Conservation (phyloP, 345 rosid genomes). For the Psidium friedrichsthalianum region DNA sequence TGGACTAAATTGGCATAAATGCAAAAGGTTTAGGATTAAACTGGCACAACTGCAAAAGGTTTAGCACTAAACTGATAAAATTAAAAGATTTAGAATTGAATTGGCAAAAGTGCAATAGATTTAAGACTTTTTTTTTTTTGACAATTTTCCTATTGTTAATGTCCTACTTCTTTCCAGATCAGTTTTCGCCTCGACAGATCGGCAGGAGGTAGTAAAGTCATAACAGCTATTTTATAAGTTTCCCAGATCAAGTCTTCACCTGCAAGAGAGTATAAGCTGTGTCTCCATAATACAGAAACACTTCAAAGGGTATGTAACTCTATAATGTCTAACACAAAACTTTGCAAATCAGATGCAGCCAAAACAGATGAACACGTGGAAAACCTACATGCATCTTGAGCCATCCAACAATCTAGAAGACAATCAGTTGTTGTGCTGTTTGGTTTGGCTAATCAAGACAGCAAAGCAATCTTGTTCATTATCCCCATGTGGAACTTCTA, state of each 20-base stretch:
- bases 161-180: not conserved
- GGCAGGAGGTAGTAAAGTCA: not conserved
- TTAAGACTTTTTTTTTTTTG: too few relatives aligned
- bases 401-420: not conserved
- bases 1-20: too few relatives aligned
- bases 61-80: too few relatives aligned
- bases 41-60: too few relatives aligned
- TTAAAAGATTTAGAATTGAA: too few relatives aligned
- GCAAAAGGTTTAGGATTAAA: too few relatives aligned
- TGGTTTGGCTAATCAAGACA: not conserved
- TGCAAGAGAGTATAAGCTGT: not conserved
- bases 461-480: not conserved
- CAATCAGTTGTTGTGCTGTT: not conserved
- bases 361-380: not conserved
- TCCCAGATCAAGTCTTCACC: not conserved
- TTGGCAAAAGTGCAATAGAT: too few relatives aligned
- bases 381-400: not conserved
- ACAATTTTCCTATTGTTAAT: too few relatives aligned
- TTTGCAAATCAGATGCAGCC: not conserved
- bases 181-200: not conserved
- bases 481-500: not conserved
- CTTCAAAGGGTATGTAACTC: not conserved
- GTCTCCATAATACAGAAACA: not conserved
- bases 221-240: not conserved
- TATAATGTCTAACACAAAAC: not conserved